These are phyloP conservation scores for Xylariaceae sp. DNA, from an alignment of 2,329 filamentous ascomycete genomes.

Conservation along the genomic window DNA sequence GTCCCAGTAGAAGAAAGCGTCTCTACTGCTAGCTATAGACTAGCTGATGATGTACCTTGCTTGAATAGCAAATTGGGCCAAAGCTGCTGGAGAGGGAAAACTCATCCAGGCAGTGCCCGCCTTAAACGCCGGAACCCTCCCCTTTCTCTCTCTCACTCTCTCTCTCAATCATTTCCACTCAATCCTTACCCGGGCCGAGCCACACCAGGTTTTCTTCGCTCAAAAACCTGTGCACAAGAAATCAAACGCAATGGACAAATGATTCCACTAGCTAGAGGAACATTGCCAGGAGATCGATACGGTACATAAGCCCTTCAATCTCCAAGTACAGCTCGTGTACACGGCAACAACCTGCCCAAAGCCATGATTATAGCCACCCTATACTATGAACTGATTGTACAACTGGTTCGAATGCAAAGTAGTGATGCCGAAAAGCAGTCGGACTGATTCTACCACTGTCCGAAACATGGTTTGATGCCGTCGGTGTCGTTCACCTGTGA, in stretches of 20 bases:
- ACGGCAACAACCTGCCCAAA: neutral
- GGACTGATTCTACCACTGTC: no score
- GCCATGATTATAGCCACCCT: constrained; percentile 13
- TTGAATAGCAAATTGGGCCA: neutral
- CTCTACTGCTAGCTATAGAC: constrained; percentile 6
- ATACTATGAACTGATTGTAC: constrained; percentile 11
- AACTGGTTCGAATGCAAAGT: constrained; percentile 4
- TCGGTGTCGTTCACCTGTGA: neutral
- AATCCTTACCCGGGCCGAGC: constrained; percentile 8
- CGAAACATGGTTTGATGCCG: no score
- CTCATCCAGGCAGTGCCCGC: constrained; percentile 4
- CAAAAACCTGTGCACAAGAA: constrained; percentile 9
- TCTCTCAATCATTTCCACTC: constrained; percentile 4
- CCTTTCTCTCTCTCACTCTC: no score
- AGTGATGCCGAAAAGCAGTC: neutral
- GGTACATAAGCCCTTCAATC: neutral
- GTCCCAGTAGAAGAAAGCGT: constrained; percentile 1
- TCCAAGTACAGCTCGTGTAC: constrained; percentile 1
- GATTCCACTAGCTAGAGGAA: constrained; percentile 5
- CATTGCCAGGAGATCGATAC: neutral
- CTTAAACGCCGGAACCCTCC: constrained; percentile 14
- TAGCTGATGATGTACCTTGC: neutral
- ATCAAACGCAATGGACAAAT: constrained; percentile 9
- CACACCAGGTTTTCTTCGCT: constrained; percentile 5
- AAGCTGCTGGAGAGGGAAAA: neutral